Percentiles rank a stretch among this genome's conserved stretches.
phyloP scores from a whole-genome alignment of 345 rosid species.

The Eucalyptus marginata region DNA sequence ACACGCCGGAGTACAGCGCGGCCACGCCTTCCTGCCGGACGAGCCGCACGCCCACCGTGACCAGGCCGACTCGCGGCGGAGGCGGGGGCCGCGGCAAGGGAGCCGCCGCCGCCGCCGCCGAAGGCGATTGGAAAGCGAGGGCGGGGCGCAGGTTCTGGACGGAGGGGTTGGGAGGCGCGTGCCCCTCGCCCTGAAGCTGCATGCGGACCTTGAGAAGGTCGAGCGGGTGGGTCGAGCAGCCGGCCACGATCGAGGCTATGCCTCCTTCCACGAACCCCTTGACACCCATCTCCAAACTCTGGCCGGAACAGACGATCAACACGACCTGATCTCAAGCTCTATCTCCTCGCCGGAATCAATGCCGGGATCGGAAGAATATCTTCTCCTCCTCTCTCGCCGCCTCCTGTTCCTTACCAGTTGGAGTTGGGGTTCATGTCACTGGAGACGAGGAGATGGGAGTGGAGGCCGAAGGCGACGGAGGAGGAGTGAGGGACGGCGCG shows the following conservation, averaged over 20 bases:
- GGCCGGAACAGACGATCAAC: not conserved
- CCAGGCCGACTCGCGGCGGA: conserved; percentile 35
- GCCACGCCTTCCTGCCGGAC: conserved; percentile 48
- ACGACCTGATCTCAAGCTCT: not conserved
- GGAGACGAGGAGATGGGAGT: conserved; percentile 65
- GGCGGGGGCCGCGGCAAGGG: not conserved
- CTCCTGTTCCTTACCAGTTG: conserved; percentile 11
- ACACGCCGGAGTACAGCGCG: conserved; percentile 72
- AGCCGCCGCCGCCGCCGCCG: not conserved
- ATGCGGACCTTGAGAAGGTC: conserved; percentile 83
- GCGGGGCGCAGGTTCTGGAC: conserved; percentile 51
- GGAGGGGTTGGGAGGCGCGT: conserved; percentile 5
- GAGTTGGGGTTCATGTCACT: conserved; percentile 51
- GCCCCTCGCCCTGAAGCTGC: conserved; percentile 75
- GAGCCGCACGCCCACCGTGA: conserved; percentile 41
- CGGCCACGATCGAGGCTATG: conserved; percentile 69
- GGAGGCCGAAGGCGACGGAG: conserved; percentile 48
- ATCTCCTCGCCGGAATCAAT: not conserved
- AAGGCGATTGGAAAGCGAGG: conserved; percentile 30
- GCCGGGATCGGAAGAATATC: not conserved
- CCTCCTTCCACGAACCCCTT: conserved; percentile 93
- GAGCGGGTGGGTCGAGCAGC: conserved; percentile 78
- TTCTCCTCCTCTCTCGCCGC: not conserved
- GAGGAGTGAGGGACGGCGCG: conserved; percentile 60
- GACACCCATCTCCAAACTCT: conserved; percentile 32